Base-by-base conservation (phyloP, 1,139 yeast species). In the Yamadazyma siamensis region DNA sequence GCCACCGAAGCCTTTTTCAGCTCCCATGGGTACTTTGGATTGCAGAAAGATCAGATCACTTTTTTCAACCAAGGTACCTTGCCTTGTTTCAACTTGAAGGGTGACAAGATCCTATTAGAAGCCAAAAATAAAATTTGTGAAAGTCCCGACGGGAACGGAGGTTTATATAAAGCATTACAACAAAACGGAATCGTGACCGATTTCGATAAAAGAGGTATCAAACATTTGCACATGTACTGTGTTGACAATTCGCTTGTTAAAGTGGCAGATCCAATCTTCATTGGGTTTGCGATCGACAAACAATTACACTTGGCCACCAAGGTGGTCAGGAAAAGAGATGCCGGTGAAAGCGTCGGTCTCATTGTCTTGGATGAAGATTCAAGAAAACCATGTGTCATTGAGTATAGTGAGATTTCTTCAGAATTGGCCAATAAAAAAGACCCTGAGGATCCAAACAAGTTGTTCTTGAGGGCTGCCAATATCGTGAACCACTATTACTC, bases 61-160 rank as follows among this genome's bases (percentile, higher is more conserved):
- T 88, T 94, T 49, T 91, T 94, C 57, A 83, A 89, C 61, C 99
- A 94, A 58, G 98, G 98, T 11, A 86, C 94, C 2, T 67, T 94
- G 40, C 99, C 99, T 12, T 94, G 97, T 43, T 78, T 94, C 46
- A 75, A 77, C 47, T 50, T 65, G 30, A 75, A 75, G 20, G 98
- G 97, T 21, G 51, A 68, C 16, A 75, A 81, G 51, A 75, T 94
- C 45, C 69, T 89, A 36, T 49, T 88, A 48, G 77, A 77, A 39
- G 54, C 75, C 6, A 63, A 71, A 30, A 51, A 61, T 27, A 60
- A 68, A 27, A 71, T 86, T 27, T 80, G 89, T 21, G 85, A 85
- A 47, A 86, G 96, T 9, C 98, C 99, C 2, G 97, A 94, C 56
- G 99, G 99, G 2, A 94, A 94, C 54, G 99, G 99, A 35, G 99